Base-by-base conservation (phyloP, 2,329 filamentous ascomycete species). In the Plenodomus biglobosus region DNA sequence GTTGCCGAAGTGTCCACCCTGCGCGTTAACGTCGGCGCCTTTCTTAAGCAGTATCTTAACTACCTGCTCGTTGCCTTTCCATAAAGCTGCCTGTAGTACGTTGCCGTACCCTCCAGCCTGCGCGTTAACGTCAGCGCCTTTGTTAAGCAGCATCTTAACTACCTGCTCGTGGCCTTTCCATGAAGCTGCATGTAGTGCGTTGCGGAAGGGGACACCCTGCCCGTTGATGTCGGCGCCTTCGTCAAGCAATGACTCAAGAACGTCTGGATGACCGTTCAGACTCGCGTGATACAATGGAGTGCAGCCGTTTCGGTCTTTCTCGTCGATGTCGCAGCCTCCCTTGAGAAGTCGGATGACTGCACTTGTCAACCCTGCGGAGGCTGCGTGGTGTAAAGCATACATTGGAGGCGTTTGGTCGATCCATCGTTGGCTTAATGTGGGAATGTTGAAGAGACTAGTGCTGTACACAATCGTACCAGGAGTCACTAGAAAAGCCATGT, bases 361-460 rank as follows among this genome's bases (percentile, higher is more conserved):
- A 18, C 19, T 44, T 2, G 24, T 34, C 7, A 58, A 40, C 10
- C 56, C 52, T 39, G 48, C 42, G 39, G 52, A 53, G 8, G 47
- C 45, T 38, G 56, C 55, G 3, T 48, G 41, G 34, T 61, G 58
- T 22, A 61, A 43, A 40, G 56, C 58, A 52, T 55, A 55, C 10
- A n/a, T 38, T 8, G 58, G 56, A 18, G 44, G 42, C 22, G 43
- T 44, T 27, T 50, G 32, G 18, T 36, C 42, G 6, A 41, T n/a
- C 49, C 44, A 58, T 40, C 20, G 21, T 36, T 53, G 40, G 7
- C 42, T 49, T 16, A 61, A 10, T 6, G 19, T 4, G 19, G 48
- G 38, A 21, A 57, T 42, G n/a, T 53, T 44, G 40, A 53, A 57
- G 19, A 61, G 49, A 41, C 38, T 24, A 4, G 48, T 57, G 30